Conservation (phyloP, 2,329 filamentous ascomycete species). For the Xylaria hypoxylon region DNA sequence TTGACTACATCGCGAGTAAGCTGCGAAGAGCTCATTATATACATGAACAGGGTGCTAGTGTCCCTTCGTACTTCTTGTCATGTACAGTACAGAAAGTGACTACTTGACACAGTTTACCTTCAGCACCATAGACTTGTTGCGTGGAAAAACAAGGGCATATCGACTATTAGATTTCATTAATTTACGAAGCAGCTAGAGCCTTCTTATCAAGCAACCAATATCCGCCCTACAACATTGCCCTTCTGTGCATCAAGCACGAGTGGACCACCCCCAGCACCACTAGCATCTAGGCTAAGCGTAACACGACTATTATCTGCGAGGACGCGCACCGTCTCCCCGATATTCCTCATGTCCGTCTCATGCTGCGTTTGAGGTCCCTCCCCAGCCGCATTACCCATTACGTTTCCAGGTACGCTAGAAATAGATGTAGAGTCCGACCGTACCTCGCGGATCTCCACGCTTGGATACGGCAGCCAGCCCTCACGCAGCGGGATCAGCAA, state of each 20-base stretch:
- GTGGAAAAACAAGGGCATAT: no score
- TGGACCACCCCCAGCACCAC: conserved; percentile 72
- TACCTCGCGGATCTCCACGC: conserved; percentile 79
- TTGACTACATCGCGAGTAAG: no score
- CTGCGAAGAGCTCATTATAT: no score
- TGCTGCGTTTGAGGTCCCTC: conserved; percentile 60
- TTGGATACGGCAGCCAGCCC: conserved; percentile 82
- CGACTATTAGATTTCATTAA: no score
- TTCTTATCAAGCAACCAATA: conserved; percentile 36
- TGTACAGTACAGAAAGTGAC: no score
- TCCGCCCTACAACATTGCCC: conserved; percentile 40
- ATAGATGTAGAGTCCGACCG: conserved; percentile 33
- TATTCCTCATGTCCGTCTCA: conserved; percentile 84
- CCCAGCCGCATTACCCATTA: not conserved
- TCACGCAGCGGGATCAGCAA: conserved; percentile 83
- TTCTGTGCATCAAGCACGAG: conserved; percentile 73
- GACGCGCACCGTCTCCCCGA: conserved; percentile 81
- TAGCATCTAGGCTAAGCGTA: conserved; percentile 78
- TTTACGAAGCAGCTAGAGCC: no score
- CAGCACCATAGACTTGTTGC: no score
- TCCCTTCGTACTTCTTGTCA: no score
- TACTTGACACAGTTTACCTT: no score
- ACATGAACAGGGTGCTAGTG: no score
- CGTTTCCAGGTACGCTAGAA: not conserved
- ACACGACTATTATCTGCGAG: conserved; percentile 77